Evolutionary conservation across 129 eudicot genomes (phyloP), one percentile per base, ranked within the genome.

Genomic region (Artemisia annua): DNA sequence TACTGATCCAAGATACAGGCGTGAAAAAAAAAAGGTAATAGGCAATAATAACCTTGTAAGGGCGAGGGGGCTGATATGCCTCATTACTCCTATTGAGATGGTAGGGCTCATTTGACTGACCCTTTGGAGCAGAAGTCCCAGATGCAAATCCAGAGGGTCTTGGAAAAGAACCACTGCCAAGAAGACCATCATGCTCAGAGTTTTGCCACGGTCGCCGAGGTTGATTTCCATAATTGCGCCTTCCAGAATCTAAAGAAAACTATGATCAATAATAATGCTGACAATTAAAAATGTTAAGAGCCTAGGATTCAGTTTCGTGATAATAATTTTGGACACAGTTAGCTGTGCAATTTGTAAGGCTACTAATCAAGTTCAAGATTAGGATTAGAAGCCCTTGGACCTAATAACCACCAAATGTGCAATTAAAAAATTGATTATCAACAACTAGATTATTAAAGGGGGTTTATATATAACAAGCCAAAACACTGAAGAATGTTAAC

Each of bases 1-100:
- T 65, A 74, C 16, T 30, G 62, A 59, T 64, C 73, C 35, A 71
- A 71, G 66, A 26, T 17, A 69, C 51, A 51, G 20, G 56, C 10
- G 63, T 69, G 56, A 55, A 7, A 66, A 67, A 55, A 7, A 66
- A 67, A 62, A 70, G 56, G 53, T 48, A 74, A 16, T 13, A 32
- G 54, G 52, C 8, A 39, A 74, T 30, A 7, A 24, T 35, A 18
- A 90, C 99, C 96, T 95, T 90, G 75, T 83, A 95, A 67, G 99
- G 99, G 30, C 99, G 96, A 80, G 99, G 99, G 55, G 99, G 99
- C 50, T 95, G 99, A 87, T 95, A 95, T 8, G 96, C 94, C 76
- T 88, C 97, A 24, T 77, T 86, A 84, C 87, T 91, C 87, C 70
- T 86, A 70, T 75, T 90, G 70, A 86, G 91, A 56, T 86, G 97